Evolutionary conservation across 169 alveolate species (phyloP), one percentile per base, ranked within the genome.

Genomic region (Eimeria maxima): DNA sequence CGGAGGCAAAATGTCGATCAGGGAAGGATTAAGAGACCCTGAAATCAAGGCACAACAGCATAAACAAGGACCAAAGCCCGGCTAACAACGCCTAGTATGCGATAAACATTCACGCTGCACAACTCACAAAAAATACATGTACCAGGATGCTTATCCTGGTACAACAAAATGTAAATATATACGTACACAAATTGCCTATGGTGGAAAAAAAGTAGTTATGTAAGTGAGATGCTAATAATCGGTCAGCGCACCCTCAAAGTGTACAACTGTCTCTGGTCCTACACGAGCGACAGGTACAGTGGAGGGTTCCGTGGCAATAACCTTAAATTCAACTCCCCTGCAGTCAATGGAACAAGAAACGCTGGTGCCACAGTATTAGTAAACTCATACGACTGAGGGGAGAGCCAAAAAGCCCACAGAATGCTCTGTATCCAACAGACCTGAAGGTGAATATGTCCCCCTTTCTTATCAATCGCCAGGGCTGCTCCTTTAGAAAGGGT

Each of bases 251-350:
- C 94, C 90, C 67, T 83, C 74, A 29, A 67, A 45, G 96, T 90
- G 89, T 11, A 78, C 91, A 73, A 80, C 80, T 27, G 97, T 95
- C 60, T 89, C 96, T 13, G 95, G 97, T 27, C 97, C 97, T 2
- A 95, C 95, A 0, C 97, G 95, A 55, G 96, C 97, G 53, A 57
- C 92, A 16, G 73, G 81, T 11, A 60, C 76, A 13, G 96, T 81
- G 50, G 78, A 44, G 57, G 95, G 96, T 67, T 90, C 97, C 84
- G 96, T 74, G 45, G 96, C 97, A 1, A 94, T 96, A 33, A 97
- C 90, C 50, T 97, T 96, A 78, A 97, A 97, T 67, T 97, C 97
- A 13, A 97, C 97, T 33, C 98, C 98, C 27, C 97, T 93, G 94
- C 57, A 91, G 53, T 29, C 4, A 33, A 42, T 29, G 14, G 16